A percentile compares a stretch with the other conserved stretches of the same genome.
These are phyloP conservation scores for Thalassiosira livingstoniorum DNA, from an alignment of 352 stramenopile species.

Conservation along the genomic window DNA sequence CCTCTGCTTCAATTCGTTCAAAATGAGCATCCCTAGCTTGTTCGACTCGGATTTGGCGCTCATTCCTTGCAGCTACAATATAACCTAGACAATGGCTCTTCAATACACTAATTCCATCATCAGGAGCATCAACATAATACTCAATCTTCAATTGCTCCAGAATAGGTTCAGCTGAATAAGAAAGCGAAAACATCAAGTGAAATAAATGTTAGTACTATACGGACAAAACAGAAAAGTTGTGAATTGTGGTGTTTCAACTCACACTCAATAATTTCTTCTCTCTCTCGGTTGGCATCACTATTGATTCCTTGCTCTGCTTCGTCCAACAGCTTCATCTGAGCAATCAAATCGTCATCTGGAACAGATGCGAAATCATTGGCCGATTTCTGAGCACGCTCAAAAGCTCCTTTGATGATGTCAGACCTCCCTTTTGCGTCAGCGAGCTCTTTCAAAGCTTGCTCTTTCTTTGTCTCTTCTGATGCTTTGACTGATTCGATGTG, in stretches of 20 bases:
- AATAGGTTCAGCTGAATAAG: constrained; percentile 33
- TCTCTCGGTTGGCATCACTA: constrained; percentile 41
- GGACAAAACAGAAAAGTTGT: constrained; percentile 1
- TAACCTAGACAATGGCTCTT: constrained; percentile 37
- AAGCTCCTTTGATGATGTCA: constrained; percentile 42
- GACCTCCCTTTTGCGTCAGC: constrained; percentile 33
- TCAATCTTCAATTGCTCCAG: constrained; percentile 55
- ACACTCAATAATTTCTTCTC: constrained; percentile 41
- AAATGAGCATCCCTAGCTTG: constrained; percentile 36
- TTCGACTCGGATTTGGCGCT: constrained; percentile 44
- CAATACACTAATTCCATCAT: constrained; percentile 29
- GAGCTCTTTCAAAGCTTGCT: constrained; percentile 40
- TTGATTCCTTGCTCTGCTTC: constrained; percentile 48
- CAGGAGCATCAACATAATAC: constrained; percentile 28
- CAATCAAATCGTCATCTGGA: constrained; percentile 43
- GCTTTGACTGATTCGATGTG: constrained; percentile 12
- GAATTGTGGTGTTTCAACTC: not conserved
- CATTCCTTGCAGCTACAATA: constrained; percentile 31
- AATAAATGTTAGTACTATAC: constrained; percentile 2
- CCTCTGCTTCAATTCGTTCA: constrained; percentile 22
- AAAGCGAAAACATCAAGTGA: no score
- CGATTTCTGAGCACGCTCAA: constrained; percentile 38
- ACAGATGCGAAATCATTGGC: constrained; percentile 39
- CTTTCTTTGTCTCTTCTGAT: constrained; percentile 1
- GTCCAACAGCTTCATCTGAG: constrained; percentile 55